phyloP scores from a whole-genome alignment of 192 early-diverging fungal genomes.

The Oehlia diaphana region DNA sequence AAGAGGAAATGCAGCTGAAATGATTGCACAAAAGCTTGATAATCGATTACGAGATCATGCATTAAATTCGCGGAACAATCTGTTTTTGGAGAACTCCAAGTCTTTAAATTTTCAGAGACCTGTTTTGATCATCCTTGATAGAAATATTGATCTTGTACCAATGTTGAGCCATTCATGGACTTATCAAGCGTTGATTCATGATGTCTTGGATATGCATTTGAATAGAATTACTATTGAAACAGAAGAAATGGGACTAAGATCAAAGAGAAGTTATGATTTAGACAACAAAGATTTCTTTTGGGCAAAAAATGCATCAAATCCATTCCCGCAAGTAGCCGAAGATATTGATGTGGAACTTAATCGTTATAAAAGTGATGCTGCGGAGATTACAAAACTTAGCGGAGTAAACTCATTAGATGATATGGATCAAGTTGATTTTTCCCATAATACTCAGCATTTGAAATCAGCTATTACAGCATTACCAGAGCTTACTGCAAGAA shows the following conservation, averaged over 20 bases:
- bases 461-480: constrained; percentile 89
- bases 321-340: constrained; percentile 97
- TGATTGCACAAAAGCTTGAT: constrained; percentile 89
- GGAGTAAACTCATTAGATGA: constrained; percentile 84
- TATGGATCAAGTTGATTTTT: constrained; percentile 74
- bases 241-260: constrained; percentile 63
- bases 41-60: constrained; percentile 88
- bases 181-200: constrained; percentile 95
- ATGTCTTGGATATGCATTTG: constrained; percentile 89
- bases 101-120: constrained; percentile 69
- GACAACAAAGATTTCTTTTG: constrained; percentile 93
- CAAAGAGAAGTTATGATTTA: constrained; percentile 83
- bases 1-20: constrained; percentile 89
- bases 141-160: constrained; percentile 86
- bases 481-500: constrained; percentile 92
- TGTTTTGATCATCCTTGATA: constrained; percentile 87
- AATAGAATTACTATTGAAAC: constrained; percentile 77
- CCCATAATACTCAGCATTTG: constrained; percentile 82
- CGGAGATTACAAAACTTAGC: constrained; percentile 83
- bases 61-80: constrained; percentile 81
- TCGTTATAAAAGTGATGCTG: constrained; percentile 93
- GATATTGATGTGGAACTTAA: constrained; percentile 92
- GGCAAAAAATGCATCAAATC: constrained; percentile 86
- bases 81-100: constrained; percentile 67
- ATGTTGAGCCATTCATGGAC: constrained; percentile 99